Evolutionary conservation across 495 filamentous ascomycete genomes (phyloP).

Genomic region (Talaromyces nanjingensis): DNA sequence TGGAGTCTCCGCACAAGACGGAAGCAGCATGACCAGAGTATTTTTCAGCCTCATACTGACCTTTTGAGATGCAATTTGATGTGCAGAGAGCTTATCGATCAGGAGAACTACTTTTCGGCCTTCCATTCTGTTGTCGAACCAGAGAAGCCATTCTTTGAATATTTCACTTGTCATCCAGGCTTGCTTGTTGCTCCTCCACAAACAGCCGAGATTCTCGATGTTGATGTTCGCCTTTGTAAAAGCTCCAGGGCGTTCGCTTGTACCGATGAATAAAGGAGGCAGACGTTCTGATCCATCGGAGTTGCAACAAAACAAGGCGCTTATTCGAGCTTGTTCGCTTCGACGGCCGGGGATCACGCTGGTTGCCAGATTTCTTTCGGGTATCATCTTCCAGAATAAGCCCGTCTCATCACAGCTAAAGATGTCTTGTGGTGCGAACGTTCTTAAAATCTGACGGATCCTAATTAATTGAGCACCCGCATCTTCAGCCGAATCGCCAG

Average conservation of each 20-base stretch:
- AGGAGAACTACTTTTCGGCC: conserved; percentile 20
- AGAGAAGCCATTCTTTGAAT: conserved; percentile 20
- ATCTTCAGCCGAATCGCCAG: background rate
- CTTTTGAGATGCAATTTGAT: conserved; percentile 15
- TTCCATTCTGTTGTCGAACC: conserved; percentile 19
- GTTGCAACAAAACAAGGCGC: conserved; percentile 16
- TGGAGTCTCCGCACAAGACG: conserved; percentile 17
- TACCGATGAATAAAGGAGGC: conserved; percentile 22
- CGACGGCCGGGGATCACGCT: conserved; percentile 9
- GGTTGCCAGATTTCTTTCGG: conserved; percentile 14
- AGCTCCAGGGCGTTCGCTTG: conserved; percentile 14
- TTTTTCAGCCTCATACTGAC: conserved; percentile 10
- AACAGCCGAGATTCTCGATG: conserved; percentile 15
- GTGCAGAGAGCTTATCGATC: conserved; percentile 25
- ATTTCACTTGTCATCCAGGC: conserved; percentile 23
- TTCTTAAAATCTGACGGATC: conserved; percentile 7
- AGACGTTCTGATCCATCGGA: conserved; percentile 15
- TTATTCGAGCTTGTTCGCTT: conserved; percentile 19
- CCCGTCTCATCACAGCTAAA: conserved; percentile 26
- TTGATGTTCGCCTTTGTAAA: conserved; percentile 12
- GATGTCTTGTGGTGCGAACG: conserved; percentile 18
- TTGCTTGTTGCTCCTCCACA: conserved; percentile 20
- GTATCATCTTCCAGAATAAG: conserved; percentile 21
- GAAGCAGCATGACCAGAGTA: conserved; percentile 21
- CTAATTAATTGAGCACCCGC: conserved; percentile 3